phyloP scores from a whole-genome alignment of 371 early-diverging fungal genomes.

The Mortierella sp. region DNA sequence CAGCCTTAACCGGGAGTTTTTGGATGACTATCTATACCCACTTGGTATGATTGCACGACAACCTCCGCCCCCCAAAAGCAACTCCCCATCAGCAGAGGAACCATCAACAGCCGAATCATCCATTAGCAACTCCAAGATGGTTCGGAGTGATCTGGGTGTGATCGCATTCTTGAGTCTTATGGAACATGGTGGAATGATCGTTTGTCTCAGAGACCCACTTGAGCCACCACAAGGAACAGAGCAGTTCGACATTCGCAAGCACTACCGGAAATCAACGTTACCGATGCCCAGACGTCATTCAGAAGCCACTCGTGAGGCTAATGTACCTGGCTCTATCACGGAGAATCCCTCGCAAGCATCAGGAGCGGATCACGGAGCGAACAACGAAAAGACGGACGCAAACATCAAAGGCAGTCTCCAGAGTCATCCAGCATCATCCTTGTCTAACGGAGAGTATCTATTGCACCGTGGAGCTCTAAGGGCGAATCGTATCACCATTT shows the following conservation, averaged over 20 bases:
- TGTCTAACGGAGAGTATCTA: slow-evolving; percentile 29
- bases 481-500: slow-evolving; percentile 56
- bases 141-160: slow-evolving; percentile 56
- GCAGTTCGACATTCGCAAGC: slow-evolving; percentile 27
- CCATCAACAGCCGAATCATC: background rate
- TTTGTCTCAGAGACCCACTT: slow-evolving; percentile 61
- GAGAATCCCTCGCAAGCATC: background rate
- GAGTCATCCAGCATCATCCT: slow-evolving; percentile 37
- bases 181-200: slow-evolving; percentile 79
- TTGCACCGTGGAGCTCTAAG: slow-evolving; percentile 38
- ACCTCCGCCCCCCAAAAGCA: background rate
- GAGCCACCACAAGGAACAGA: slow-evolving; percentile 23
- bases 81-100: background rate
- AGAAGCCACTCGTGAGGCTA: background rate
- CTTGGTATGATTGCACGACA: slow-evolving; percentile 58
- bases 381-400: slow-evolving; percentile 51
- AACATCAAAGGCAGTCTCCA: slow-evolving; percentile 55
- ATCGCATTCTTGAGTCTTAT: slow-evolving; percentile 75
- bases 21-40: slow-evolving; percentile 68
- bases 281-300: slow-evolving; percentile 20
- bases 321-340: background rate
- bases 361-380: slow-evolving; percentile 4
- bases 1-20: slow-evolving; percentile 67
- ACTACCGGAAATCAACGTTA: slow-evolving; percentile 30
- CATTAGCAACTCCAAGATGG: slow-evolving; percentile 3